Percentiles rank a stretch among this genome's conserved stretches.
phyloP scores from a whole-genome alignment of 106 monocot genomes.

The Dendrobium officinale region DNA sequence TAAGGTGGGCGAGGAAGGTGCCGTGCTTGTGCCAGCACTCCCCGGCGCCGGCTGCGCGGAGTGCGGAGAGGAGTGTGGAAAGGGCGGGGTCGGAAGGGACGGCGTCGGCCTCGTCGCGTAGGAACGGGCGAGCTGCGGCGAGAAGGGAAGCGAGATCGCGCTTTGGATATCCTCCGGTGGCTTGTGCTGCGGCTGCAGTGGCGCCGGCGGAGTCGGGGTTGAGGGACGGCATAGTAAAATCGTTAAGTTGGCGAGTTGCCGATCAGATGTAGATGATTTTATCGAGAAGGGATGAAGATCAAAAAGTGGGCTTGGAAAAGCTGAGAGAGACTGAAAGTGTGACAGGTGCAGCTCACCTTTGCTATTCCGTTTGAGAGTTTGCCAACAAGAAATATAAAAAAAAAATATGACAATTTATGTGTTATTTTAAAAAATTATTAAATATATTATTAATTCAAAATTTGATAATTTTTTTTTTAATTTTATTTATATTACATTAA shows the following conservation, averaged over 20 bases:
- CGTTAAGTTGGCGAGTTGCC: background rate
- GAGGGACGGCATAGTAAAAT: slow-evolving; percentile 10
- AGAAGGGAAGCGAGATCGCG: slow-evolving; percentile 28
- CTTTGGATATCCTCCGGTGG: background rate
- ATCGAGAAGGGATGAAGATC: too few species aligned
- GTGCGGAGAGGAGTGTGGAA: slow-evolving; percentile 45
- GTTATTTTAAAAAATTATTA: too few species aligned
- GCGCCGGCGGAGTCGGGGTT: background rate
- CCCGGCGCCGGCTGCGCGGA: slow-evolving; percentile 58
- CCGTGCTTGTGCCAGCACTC: slow-evolving; percentile 98
- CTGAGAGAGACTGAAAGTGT: too few species aligned
- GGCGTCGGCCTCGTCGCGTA: slow-evolving; percentile 52
- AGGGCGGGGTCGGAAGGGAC: slow-evolving; percentile 45
- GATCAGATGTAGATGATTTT: too few species aligned
- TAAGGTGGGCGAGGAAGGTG: slow-evolving; percentile 79
- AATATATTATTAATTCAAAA: too few species aligned
- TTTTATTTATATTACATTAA: too few species aligned
- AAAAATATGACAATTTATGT: too few species aligned
- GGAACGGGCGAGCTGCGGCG: slow-evolving; percentile 55
- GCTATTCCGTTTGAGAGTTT: too few species aligned
- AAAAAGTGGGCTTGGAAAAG: too few species aligned
- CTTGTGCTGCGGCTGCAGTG: background rate
- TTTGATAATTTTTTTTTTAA: too few species aligned
- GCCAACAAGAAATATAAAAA: too few species aligned
- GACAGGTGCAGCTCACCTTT: too few species aligned